A percentile compares a stretch with the other conserved stretches of the same genome.
These are phyloP conservation scores for Ceriops zippeliana DNA, from an alignment of 345 rosid genomes.

Conservation along the genomic window DNA sequence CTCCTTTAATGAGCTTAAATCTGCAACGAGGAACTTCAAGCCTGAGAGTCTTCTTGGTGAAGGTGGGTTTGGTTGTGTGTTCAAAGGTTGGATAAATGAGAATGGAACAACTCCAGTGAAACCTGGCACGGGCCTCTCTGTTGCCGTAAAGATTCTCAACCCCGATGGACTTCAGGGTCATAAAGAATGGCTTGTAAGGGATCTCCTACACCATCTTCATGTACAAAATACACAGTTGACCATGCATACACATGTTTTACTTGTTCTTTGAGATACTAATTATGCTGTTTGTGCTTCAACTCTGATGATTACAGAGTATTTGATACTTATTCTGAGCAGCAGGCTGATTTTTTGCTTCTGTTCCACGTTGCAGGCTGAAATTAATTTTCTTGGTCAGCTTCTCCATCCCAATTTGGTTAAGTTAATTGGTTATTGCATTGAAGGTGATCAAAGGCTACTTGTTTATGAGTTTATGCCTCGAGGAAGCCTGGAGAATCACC, in stretches of 20 bases:
- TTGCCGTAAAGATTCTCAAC: slow-evolving; percentile 87
- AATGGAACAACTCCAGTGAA: slow-evolving; percentile 86
- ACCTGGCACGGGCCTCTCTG: slow-evolving; percentile 88
- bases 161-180: slow-evolving; percentile 97
- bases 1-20: slow-evolving; percentile 23
- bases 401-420: slow-evolving; percentile 23
- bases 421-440: slow-evolving; percentile 23
- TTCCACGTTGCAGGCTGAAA: slow-evolving; percentile 20
- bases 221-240: not conserved
- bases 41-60: slow-evolving; percentile 30
- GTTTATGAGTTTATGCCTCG: slow-evolving; percentile 31
- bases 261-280: not conserved
- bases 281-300: not conserved
- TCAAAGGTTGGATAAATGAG: slow-evolving; percentile 92
- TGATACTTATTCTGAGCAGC: not conserved
- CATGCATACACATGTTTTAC: not conserved
- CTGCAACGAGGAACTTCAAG: slow-evolving; percentile 24
- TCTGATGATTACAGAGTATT: slow-evolving; percentile 5
- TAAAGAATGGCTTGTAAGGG: slow-evolving; percentile 87
- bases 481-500: slow-evolving; percentile 28
- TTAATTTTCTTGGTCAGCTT: slow-evolving; percentile 24
- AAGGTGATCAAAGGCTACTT: slow-evolving; percentile 24
- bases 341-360: not conserved
- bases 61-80: slow-evolving; percentile 86
- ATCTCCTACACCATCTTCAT: not conserved